Evolutionary conservation across 1,139 yeast genomes (phyloP), one percentile per base, ranked within the genome.

Genomic region (Protomyces inouyei): DNA sequence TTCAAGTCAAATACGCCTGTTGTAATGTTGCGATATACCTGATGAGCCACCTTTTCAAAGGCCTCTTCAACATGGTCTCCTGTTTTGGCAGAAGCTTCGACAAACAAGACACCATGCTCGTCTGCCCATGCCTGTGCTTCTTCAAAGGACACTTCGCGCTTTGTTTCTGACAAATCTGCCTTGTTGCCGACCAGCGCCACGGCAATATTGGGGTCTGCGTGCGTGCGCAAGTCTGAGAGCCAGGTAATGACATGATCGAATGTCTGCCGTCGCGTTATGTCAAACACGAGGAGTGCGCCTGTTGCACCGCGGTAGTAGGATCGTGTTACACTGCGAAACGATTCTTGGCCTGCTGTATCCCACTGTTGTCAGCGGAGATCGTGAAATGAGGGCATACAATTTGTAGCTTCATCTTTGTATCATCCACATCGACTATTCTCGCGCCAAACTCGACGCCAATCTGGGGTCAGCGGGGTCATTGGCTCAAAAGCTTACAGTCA

Each of bases 41-140:
- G 95, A 75, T 95, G 82, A 9, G 93, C 96, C 45, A 91, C 88
- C 69, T 86, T 91, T 67, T 87, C 79, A 73, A 90, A 91, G 0
- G 96, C 96, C 72, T 90, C 95, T 69, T 87, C 90, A 38, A 91
- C 97, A 71, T 90, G 87, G 65, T 91, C 86, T 71, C 90, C 90
- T 68, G 90, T 85, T 82, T 89, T 86, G 45, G 97, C 97, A 69
- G 93, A 85, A 1, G 97, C 90, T 76, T 91, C 97, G 73, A 90
- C 89, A 74, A 91, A 91, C 25, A 59, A 32, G 2, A 59, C 63
- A 1, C 57, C 63, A 40, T 59, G 53, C 45, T 59, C 57, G 57
- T 59, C 63, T 60, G 67, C 70, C 68, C 77, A 73, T 59, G 73
- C 72, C 43, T 71, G 68, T 8, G 76, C 77, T 64, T 78, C 79